These are phyloP conservation scores for Dacryopinax spathularia DNA, from an alignment of 768 basidiomycete species.

Conservation along the genomic window DNA sequence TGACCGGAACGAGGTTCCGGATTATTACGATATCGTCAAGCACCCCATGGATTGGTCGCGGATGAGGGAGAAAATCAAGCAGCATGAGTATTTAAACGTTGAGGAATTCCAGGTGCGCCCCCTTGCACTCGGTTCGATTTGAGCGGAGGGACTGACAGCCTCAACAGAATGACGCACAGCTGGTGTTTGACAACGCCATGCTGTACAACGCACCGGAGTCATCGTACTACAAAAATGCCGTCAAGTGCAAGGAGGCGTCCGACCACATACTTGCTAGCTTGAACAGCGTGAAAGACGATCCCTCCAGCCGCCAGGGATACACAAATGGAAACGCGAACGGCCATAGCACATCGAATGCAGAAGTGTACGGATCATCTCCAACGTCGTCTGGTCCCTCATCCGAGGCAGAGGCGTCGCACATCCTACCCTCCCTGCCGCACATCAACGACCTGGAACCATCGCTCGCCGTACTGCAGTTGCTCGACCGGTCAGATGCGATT, in stretches of 20 bases:
- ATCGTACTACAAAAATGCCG: slow-evolving; percentile 52
- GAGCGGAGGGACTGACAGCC: background rate
- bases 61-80: slow-evolving; percentile 70
- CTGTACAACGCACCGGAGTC: slow-evolving; percentile 72
- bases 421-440: slow-evolving; percentile 12
- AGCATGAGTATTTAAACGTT: slow-evolving; percentile 67
- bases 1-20: slow-evolving; percentile 60
- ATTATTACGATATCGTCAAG: slow-evolving; percentile 79
- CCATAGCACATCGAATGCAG: too few species aligned
- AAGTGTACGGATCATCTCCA: background rate
- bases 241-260: slow-evolving; percentile 38
- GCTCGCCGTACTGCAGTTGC: slow-evolving; percentile 39
- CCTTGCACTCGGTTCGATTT: background rate
- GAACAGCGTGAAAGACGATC: slow-evolving; percentile 2
- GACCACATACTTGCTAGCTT: slow-evolving; percentile 29
- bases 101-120: slow-evolving; percentile 50
- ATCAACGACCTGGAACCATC: slow-evolving; percentile 69
- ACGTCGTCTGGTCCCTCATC: background rate
- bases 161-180: slow-evolving; percentile 55
- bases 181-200: slow-evolving; percentile 76
- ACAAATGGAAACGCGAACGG: too few species aligned
- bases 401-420: slow-evolving; percentile 29
- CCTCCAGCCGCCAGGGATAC: background rate
- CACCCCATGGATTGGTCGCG: slow-evolving; percentile 78
- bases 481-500: slow-evolving; percentile 40